A percentile compares a stretch with the other conserved stretches of the same genome.
These are phyloP conservation scores for Oxytropis ochrocephala DNA, from an alignment of 306 rosid species.

Conservation along the genomic window DNA sequence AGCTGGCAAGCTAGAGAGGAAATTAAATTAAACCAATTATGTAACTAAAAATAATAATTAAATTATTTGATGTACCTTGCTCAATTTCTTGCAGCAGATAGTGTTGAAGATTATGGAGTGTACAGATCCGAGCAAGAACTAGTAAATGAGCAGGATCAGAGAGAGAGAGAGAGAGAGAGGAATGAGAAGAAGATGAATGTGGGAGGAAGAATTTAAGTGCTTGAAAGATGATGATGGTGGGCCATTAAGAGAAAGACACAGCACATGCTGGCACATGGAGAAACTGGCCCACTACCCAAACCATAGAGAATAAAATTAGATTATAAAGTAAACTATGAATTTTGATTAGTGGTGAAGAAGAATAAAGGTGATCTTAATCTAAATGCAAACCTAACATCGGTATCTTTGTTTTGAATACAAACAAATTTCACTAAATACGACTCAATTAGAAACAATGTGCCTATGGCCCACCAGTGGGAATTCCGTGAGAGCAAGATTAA, in stretches of 20 bases:
- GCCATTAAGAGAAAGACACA: slow-evolving; percentile 67
- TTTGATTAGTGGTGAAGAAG: slow-evolving; percentile 34
- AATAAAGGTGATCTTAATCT: slow-evolving; percentile 42
- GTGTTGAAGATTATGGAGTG: slow-evolving; percentile 5
- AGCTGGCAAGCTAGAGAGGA: background rate
- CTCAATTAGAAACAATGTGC: slow-evolving; percentile 26
- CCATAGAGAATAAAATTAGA: slow-evolving; percentile 45
- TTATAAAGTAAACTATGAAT: slow-evolving; percentile 14
- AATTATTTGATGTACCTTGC: slow-evolving; percentile 30
- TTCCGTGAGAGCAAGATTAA: slow-evolving; percentile 18
- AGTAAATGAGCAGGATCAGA: background rate
- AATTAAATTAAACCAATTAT: background rate
- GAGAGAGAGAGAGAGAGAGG: slow-evolving; percentile 21
- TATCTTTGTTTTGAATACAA: slow-evolving; percentile 49
- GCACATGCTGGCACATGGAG: slow-evolving; percentile 99
- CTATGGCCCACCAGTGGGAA: slow-evolving; percentile 41
- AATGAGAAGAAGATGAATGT: slow-evolving; percentile 34
- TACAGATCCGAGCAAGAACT: background rate
- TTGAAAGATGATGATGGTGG: slow-evolving; percentile 53
- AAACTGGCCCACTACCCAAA: slow-evolving; percentile 63
- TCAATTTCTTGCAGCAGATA: slow-evolving; percentile 6
- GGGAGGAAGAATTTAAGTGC: slow-evolving; percentile 65
- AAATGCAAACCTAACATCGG: slow-evolving; percentile 61
- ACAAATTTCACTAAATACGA: slow-evolving; percentile 45
- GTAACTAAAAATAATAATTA: background rate